Base-by-base conservation (phyloP, 805 yeast species). In the Saccharomycopsis amapae region DNA sequence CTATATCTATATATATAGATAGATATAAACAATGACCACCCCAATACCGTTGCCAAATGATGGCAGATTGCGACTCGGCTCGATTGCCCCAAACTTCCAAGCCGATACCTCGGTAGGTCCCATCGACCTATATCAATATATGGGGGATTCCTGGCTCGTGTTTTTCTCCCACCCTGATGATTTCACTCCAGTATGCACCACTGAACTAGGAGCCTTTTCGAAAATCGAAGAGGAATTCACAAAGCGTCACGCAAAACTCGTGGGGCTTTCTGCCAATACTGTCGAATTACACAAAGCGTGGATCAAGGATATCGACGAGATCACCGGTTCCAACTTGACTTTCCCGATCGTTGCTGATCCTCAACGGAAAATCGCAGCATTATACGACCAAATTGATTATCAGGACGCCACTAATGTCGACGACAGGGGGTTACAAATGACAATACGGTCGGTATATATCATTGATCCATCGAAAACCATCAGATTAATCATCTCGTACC, bases 121-220 rank as follows among this genome's bases (percentile, higher is more conserved):
- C 50, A 69, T 81, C 51, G 72, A 73, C 52, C 79, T 81, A 68
- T 81, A 80, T 63, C 74, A 76, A 50, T 81, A 65, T 64, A 69
- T 75, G 48, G 84, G 79, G 30, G 69, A 71, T 58, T 20, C 38
- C 6, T 81, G 88, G 87, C 72, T 70, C 38, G 76, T 81, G 34
- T 70, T 81, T 52, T 81, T 81, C 66, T 77, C 84, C 26, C 87
- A 81, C 60, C 88, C 88, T 46, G 86, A 79, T 53, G 87, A 81
- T 61, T 81, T 77, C 69, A 81, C 88, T 18, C 88, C 88, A 30
- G 85, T 81, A 40, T 81, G 88, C 62, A 81, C 87, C 53, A 81
- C 88, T 42, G 88, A 81, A 62, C 68, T 81, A 49, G 87, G 87
- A 52, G 87, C 86, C 5, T 80, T 81, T 58, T 81, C 86, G 53